phyloP scores from a whole-genome alignment of 257 asterid species.

The Asclepias syriaca region DNA sequence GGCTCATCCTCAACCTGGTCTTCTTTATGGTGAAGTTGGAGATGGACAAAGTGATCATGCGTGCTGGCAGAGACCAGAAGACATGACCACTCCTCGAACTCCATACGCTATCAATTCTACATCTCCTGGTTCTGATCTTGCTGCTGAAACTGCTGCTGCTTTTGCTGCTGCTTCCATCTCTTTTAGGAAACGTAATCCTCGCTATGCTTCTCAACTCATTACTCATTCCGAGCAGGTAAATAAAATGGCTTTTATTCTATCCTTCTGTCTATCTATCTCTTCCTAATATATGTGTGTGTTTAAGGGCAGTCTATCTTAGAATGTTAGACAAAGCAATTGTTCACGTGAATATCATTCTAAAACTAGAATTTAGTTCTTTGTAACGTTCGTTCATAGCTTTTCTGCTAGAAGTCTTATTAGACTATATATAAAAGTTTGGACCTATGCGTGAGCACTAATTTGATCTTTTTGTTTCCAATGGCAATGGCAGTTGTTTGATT shows the following conservation, averaged over 20 bases:
- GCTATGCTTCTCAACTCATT: slow-evolving; percentile 35
- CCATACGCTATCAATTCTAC: slow-evolving; percentile 34
- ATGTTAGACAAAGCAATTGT: no score
- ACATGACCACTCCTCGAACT: slow-evolving; percentile 52
- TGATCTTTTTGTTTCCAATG: background rate
- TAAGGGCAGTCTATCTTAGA: no score
- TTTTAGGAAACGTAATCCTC: slow-evolving; percentile 15
- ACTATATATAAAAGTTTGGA: no score
- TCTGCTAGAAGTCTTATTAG: no score
- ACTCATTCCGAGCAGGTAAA: slow-evolving; percentile 48
- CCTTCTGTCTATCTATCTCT: no score
- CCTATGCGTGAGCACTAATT: no score
- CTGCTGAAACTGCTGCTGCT: slow-evolving; percentile 67
- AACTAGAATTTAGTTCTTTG: no score
- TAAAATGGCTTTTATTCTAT: no score
- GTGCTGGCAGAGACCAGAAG: slow-evolving; percentile 74
- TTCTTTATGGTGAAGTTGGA: slow-evolving; percentile 61
- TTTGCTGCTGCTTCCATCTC: slow-evolving; percentile 54
- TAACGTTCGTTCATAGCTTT: no score
- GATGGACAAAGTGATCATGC: slow-evolving; percentile 56
- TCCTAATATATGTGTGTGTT: no score
- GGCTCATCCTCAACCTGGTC: slow-evolving; percentile 50
- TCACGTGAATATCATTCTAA: no score
- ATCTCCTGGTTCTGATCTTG: slow-evolving; percentile 65
- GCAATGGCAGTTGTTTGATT: slow-evolving; percentile 46